Conservation (phyloP, 495 filamentous ascomycete genomes). For the Platismatia glauca region DNA sequence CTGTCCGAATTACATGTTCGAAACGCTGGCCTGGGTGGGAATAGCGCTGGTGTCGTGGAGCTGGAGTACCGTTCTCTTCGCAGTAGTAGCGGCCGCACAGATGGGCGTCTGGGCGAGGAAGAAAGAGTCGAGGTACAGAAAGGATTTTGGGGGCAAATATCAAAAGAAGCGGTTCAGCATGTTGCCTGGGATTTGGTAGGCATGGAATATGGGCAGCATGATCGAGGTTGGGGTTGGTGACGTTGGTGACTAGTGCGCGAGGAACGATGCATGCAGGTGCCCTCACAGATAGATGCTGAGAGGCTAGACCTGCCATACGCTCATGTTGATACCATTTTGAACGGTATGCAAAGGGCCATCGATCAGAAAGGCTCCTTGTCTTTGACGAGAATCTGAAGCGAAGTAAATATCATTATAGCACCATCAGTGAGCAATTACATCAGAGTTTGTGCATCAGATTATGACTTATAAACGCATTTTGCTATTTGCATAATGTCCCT, state of each 20-base stretch:
- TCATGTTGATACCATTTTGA: neutral
- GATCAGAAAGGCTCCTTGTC: no score
- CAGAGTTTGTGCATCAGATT: neutral
- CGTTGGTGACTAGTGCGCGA: conserved; percentile 47
- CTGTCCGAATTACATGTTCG: conserved; percentile 96
- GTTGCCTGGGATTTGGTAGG: conserved; percentile 57
- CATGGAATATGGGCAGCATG: conserved; percentile 45
- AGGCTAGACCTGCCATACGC: neutral
- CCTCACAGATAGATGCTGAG: neutral
- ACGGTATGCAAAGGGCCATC: neutral
- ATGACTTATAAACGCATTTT: neutral
- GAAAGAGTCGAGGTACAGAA: conserved; percentile 84
- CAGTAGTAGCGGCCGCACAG: conserved; percentile 53
- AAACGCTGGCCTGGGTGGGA: conserved; percentile 75
- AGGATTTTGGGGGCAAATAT: conserved; percentile 84
- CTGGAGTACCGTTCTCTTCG: conserved; percentile 65
- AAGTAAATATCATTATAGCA: neutral
- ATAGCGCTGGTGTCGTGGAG: conserved; percentile 67
- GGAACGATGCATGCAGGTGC: neutral
- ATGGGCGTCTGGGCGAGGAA: conserved; percentile 84
- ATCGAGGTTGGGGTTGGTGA: conserved; percentile 67
- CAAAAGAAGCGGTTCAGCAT: conserved; percentile 78
- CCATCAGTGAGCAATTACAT: neutral
- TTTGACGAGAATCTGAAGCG: neutral
- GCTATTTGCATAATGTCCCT: neutral